Base-by-base conservation (phyloP, 176 grass and related monocot genomes). In the Avena eriantha region DNA sequence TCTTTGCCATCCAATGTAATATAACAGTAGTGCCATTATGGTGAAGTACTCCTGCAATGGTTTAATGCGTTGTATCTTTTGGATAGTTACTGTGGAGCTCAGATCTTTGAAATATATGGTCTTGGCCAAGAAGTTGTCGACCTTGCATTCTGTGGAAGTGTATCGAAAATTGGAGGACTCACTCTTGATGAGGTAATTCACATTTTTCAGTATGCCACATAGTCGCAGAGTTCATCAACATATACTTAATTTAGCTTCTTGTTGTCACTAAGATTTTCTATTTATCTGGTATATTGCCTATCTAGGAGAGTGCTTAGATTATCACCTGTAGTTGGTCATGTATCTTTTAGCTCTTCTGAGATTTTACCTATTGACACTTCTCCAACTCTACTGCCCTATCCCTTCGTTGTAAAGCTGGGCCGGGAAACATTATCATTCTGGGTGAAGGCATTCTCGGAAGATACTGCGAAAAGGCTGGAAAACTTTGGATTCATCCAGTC, bases 21-120 rank as follows among this genome's bases (percentile, higher is more conserved):
- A 80, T 3, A 54, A 31, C 45, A 78, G 56, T 87, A 31, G 33
- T 63, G 31, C 71, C 68, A 36, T 35, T 80, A 76, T 67, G 80
- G 31, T 59, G 39, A 76, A 80, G 21, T 88, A 80, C 82, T 53
- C 58, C 13, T 88, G 68, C 88, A 77, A 76, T 82, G 82, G 48
- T 53, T 90, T 92, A 86, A 90, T 45, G 1, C 2, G 19, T 84
- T 35, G 33, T 56, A 57, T 93, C 84, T 64, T 86, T 87, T 78
- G 61, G 14, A 57, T 81, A 99, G 97, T 92, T 99, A 99, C 87
- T 99, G 97, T 87, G 97, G 97, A 57, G 97, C 97, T 80, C 97
- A 99, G 83, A 99, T 99, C 79, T 99, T 99, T 79, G 97, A 99
- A 93, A 99, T 99, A 82, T 99, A 99, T 94, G 97, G 97, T 72